Conservation (phyloP, 208 protist genomes). For the Leishmania amazonensis region DNA sequence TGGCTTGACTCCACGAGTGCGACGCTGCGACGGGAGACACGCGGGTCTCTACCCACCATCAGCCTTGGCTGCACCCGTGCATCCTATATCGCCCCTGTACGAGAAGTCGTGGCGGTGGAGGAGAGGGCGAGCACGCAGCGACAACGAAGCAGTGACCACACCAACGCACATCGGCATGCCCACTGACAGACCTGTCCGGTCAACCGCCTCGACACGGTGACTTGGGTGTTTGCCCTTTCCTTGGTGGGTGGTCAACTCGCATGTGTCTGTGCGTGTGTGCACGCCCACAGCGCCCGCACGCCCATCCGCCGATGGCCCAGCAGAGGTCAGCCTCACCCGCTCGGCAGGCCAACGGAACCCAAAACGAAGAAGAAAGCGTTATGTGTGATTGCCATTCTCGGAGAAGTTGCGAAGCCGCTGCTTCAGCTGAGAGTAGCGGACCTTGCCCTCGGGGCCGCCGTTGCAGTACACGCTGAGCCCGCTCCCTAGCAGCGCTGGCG, state of each 20-base stretch:
- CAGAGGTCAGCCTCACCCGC: background rate
- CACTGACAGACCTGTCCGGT: too few relatives aligned
- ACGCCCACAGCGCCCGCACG: too few relatives aligned
- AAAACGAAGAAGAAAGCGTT: background rate
- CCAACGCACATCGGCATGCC: background rate
- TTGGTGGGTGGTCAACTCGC: too few relatives aligned
- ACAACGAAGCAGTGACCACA: background rate
- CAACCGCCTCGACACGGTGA: too few relatives aligned
- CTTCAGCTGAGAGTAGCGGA: conserved; percentile 52
- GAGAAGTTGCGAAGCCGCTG: conserved; percentile 28
- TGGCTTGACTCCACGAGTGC: too few relatives aligned
- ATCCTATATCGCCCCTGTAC: too few relatives aligned
- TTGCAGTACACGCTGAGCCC: conserved; percentile 26
- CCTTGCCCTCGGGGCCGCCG: conserved; percentile 26
- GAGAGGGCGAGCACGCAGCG: too few relatives aligned
- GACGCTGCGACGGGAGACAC: too few relatives aligned
- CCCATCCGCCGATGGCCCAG: background rate
- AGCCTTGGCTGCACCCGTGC: too few relatives aligned
- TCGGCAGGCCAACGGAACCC: background rate
- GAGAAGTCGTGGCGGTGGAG: background rate
- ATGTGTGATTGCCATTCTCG: background rate
- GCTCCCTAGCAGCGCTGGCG: conserved; percentile 44
- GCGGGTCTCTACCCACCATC: too few relatives aligned
- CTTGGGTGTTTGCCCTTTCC: too few relatives aligned
- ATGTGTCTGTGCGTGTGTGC: too few relatives aligned